A percentile compares a stretch with the other conserved stretches of the same genome.
phyloP scores from a whole-genome alignment of 208 protist genomes.

The Crithidia acanthocephali region DNA sequence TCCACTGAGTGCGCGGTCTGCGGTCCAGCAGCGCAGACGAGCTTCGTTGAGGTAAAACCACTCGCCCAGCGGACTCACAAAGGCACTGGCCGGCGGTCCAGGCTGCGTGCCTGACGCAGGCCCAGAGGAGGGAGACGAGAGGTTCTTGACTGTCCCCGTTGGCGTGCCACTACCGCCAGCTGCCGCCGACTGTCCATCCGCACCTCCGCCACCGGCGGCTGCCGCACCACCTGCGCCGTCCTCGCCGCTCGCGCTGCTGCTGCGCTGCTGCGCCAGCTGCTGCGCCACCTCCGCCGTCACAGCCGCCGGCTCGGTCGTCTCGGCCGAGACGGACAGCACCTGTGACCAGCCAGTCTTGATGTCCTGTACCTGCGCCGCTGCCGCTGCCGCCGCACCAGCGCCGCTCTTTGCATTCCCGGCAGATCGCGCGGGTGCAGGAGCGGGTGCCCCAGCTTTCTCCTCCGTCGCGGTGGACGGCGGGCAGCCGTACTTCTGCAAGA shows the following conservation, averaged over 20 bases:
- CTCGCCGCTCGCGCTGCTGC: not conserved
- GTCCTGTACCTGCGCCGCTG: constrained; percentile 11
- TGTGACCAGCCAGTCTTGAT: constrained; percentile 15
- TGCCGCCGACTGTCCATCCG: not conserved
- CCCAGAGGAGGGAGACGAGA: not conserved
- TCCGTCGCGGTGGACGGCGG: constrained; percentile 16
- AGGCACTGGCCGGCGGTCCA: not conserved
- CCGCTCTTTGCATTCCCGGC: constrained; percentile 8
- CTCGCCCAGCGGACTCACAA: constrained; percentile 30
- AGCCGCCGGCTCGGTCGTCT: constrained; percentile 6
- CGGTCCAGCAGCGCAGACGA: constrained; percentile 19
- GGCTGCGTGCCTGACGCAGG: not conserved
- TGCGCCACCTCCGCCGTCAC: constrained; percentile 9
- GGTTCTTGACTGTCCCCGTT: not conserved
- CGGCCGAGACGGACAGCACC: constrained; percentile 13
- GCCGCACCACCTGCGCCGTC: not conserved
- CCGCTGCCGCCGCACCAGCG: constrained; percentile 14
- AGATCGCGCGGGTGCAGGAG: not conserved
- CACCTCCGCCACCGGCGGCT: not conserved
- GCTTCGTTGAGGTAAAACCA: constrained; percentile 41
- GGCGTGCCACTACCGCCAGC: not conserved
- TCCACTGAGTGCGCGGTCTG: not conserved
- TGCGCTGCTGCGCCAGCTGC: constrained; percentile 7
- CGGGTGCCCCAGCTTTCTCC: not conserved
- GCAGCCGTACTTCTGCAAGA: constrained; percentile 29